phyloP scores from a whole-genome alignment of 208 protist genomes.

The Tetramitus jugosus region DNA sequence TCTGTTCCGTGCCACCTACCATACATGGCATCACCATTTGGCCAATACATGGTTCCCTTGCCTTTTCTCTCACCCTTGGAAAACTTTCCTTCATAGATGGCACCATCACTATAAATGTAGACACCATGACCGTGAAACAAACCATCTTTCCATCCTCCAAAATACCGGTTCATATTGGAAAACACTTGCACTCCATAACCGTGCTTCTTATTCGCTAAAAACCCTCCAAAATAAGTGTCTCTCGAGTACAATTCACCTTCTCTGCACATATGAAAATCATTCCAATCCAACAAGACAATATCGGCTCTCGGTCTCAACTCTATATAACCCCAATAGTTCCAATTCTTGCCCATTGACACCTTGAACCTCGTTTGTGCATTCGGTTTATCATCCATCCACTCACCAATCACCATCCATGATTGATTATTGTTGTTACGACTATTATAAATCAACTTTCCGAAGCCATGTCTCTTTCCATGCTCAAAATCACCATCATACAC shows the following conservation, averaged over 20 bases:
- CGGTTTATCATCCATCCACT: constrained; percentile 8
- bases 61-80: neutral
- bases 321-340: constrained; percentile 6
- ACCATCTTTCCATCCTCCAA: constrained; percentile 14
- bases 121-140: neutral
- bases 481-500: constrained; percentile 15
- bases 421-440: neutral
- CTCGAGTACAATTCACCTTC: constrained; percentile 10
- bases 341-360: neutral
- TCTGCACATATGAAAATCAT: neutral
- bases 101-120: neutral
- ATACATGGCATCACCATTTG: neutral
- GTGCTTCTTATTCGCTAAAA: constrained; percentile 2
- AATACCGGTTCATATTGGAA: neutral
- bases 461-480: neutral
- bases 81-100: constrained; percentile 1
- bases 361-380: neutral
- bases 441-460: constrained; percentile 5
- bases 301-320: neutral
- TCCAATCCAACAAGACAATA: neutral
- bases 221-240: neutral
- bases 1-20: neutral
- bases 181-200: neutral
- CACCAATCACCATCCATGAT: neutral
- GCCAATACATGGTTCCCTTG: neutral